These are phyloP conservation scores for Suillus alpinus DNA, from an alignment of 768 basidiomycete genomes.

Conservation along the genomic window DNA sequence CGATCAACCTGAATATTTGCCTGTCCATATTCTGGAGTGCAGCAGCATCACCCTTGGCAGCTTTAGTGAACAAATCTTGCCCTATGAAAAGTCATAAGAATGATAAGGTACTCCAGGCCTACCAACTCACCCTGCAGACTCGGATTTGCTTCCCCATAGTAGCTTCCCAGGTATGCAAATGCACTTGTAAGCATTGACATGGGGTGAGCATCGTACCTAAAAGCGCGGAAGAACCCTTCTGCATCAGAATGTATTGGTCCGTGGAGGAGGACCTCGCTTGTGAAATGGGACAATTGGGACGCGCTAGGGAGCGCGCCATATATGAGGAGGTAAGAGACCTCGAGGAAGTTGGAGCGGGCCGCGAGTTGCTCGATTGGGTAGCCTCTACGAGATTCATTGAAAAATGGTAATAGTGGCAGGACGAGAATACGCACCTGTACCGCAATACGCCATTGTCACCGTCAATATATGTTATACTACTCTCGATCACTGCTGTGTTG, in stretches of 20 bases:
- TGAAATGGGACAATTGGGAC: constrained; percentile 59
- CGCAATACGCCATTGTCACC: constrained; percentile 83
- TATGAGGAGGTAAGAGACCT: constrained; percentile 82
- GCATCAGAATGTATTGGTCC: constrained; percentile 65
- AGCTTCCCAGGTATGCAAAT: constrained; percentile 85
- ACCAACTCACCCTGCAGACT: constrained; percentile 64
- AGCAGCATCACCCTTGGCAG: constrained; percentile 57
- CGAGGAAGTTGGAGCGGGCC: constrained; percentile 73
- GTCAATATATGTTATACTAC: constrained; percentile 87
- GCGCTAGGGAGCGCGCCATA: constrained; percentile 78
- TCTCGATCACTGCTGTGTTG: constrained; percentile 79
- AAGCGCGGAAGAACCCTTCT: constrained; percentile 65
- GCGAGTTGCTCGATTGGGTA: constrained; percentile 94
- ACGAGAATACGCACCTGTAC: constrained; percentile 51
- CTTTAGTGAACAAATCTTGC: constrained; percentile 73
- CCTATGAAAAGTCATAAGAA: constrained; percentile 37
- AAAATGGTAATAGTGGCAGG: not conserved
- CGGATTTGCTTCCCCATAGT: constrained; percentile 87
- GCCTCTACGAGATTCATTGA: constrained; percentile 47
- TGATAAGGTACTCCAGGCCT: not conserved
- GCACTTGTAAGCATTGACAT: constrained; percentile 89
- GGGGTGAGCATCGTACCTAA: constrained; percentile 89
- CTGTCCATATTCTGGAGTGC: constrained; percentile 86
- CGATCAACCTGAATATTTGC: constrained; percentile 86
- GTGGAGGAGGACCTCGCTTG: constrained; percentile 78